phyloP scores from a whole-genome alignment of 2,329 filamentous ascomycete species.

The Blastomyces parvus region DNA sequence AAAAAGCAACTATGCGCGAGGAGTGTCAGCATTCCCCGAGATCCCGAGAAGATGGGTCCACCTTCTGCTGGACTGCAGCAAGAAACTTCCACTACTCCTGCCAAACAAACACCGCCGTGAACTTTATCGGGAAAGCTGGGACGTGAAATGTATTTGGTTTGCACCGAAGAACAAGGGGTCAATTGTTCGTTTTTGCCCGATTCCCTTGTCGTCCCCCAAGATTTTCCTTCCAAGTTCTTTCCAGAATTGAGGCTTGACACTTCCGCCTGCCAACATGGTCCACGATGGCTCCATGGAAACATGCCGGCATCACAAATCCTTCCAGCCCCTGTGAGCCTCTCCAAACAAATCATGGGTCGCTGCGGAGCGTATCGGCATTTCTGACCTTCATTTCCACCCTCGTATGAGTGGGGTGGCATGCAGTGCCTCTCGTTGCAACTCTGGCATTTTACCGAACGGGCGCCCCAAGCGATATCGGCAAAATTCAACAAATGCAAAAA shows the following conservation, averaged over 20 bases:
- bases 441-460: neutral
- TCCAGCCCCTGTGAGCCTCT: neutral
- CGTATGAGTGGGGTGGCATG: conserved; percentile 1
- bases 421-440: neutral
- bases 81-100: neutral
- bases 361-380: neutral
- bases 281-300: neutral
- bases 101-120: neutral
- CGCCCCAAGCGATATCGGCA: neutral
- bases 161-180: neutral
- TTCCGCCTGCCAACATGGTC: neutral
- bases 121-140: neutral
- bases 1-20: neutral
- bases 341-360: neutral
- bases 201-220: neutral
- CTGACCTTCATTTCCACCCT: neutral
- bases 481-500: neutral
- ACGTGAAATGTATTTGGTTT: neutral
- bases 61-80: neutral
- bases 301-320: neutral
- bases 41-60: conserved; percentile 5
- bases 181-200: neutral
- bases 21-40: conserved; percentile 2
- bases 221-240: neutral
- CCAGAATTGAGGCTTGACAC: neutral